Evolutionary conservation across 140 eudicot species (phyloP).

Genomic region (Flaveria floridana): DNA sequence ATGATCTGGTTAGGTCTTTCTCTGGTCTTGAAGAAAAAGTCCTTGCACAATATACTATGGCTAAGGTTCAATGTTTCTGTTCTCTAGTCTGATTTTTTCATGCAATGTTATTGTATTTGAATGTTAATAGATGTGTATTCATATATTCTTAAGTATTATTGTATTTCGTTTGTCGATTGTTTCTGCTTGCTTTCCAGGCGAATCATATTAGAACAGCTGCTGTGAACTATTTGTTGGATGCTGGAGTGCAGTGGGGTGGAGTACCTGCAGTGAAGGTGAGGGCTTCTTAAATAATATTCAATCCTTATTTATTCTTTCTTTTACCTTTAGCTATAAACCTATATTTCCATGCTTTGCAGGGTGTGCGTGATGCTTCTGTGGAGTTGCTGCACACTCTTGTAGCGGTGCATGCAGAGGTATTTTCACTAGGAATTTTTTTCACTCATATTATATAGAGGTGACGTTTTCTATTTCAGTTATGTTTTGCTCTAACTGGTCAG

Average conservation of each 20-base stretch:
- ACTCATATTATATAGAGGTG: background rate
- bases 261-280: conserved; percentile 88
- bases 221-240: conserved; percentile 75
- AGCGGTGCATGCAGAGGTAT: conserved; percentile 98
- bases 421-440: background rate
- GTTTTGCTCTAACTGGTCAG: background rate
- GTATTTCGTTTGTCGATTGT: background rate
- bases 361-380: conserved; percentile 92
- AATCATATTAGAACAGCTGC: conserved; percentile 77
- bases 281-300: conserved; percentile 1
- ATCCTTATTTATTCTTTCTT: conserved; percentile 2
- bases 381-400: conserved; percentile 86
- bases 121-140: conserved; percentile 7
- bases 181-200: conserved; percentile 48
- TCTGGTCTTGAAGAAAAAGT: conserved; percentile 93
- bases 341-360: conserved; percentile 48
- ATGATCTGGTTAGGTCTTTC: conserved; percentile 71
- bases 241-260: conserved; percentile 95
- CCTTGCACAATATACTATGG: conserved; percentile 80
- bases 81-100: conserved; percentile 8
- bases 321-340: conserved; percentile 14
- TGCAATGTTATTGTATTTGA: background rate
- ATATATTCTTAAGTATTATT: conserved; percentile 2
- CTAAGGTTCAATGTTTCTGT: conserved; percentile 52
- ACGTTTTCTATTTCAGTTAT: background rate